Evolutionary conservation across 768 basidiomycete species (phyloP).

Genomic region (Leccinum boreale): DNA sequence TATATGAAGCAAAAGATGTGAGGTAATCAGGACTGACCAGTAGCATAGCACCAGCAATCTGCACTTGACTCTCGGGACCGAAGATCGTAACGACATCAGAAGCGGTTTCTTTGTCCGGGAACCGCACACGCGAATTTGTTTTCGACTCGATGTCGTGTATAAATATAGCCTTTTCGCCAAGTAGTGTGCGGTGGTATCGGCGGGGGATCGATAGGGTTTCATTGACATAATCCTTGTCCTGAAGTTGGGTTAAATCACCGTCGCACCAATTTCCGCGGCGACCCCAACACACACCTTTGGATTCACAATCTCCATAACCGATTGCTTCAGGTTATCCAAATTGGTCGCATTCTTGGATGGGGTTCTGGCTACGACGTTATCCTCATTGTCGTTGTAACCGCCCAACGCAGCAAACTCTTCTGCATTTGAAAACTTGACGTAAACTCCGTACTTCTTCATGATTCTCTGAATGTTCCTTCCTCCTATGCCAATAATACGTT

Average conservation of each 20-base stretch:
- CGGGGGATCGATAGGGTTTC: slow-evolving; percentile 93
- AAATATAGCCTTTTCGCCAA: slow-evolving; percentile 96
- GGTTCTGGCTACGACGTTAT: slow-evolving; percentile 97
- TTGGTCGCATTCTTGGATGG: slow-evolving; percentile 97
- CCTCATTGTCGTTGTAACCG: slow-evolving; percentile 95
- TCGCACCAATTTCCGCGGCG: neutral
- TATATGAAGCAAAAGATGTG: neutral
- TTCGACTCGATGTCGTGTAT: slow-evolving; percentile 96
- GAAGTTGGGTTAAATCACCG: slow-evolving; percentile 1
- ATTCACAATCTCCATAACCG: slow-evolving; percentile 96
- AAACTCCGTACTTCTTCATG: slow-evolving; percentile 99
- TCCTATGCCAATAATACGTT: slow-evolving; percentile 97
- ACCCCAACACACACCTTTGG: slow-evolving; percentile 65
- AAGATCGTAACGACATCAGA: slow-evolving; percentile 95
- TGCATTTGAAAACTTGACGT: slow-evolving; percentile 98
- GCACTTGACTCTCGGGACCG: slow-evolving; percentile 94
- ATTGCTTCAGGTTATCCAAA: slow-evolving; percentile 90
- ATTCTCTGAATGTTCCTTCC: slow-evolving; percentile 98
- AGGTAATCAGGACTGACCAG: slow-evolving; percentile 50
- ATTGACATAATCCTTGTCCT: slow-evolving; percentile 97
- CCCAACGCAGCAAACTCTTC: slow-evolving; percentile 95
- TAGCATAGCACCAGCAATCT: slow-evolving; percentile 95
- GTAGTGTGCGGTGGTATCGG: slow-evolving; percentile 89
- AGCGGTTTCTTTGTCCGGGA: slow-evolving; percentile 93
- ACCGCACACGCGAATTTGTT: slow-evolving; percentile 89